These are phyloP conservation scores for Daldinia decipiens DNA, from an alignment of 495 filamentous ascomycete genomes.

Conservation along the genomic window DNA sequence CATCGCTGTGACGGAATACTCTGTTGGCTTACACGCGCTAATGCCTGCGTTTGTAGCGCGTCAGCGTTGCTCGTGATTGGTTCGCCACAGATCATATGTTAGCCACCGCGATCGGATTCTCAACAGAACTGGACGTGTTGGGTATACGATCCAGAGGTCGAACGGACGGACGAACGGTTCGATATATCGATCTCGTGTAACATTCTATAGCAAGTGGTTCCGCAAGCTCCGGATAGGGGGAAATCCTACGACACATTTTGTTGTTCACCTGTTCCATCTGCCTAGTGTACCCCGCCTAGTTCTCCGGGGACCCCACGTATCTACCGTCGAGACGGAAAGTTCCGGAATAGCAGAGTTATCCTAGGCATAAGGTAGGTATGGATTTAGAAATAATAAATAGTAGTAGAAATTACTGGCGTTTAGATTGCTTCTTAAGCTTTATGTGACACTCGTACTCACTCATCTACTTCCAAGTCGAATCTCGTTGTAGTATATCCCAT, in stretches of 20 bases:
- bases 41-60: constrained; percentile 8
- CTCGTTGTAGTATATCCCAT: neutral
- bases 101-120: constrained; percentile 6
- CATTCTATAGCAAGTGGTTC: neutral
- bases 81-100: neutral
- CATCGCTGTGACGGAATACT: neutral
- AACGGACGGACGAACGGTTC: constrained; percentile 30
- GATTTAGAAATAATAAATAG: neutral
- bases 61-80: constrained; percentile 11
- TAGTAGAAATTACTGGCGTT: neutral
- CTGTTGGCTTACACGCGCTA: constrained; percentile 23
- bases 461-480: neutral
- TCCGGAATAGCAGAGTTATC: constrained; percentile 8
- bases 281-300: neutral
- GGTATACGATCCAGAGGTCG: neutral
- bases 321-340: neutral
- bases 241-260: neutral
- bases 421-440: neutral
- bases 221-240: constrained; percentile 4
- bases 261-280: neutral
- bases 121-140: constrained; percentile 23
- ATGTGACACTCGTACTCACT: neutral
- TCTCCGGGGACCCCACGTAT: constrained; percentile 4
- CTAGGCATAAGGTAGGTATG: neutral
- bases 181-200: neutral